Evolutionary conservation across 2,329 filamentous ascomycete species (phyloP).

Genomic region (Fusarium buxicola): DNA sequence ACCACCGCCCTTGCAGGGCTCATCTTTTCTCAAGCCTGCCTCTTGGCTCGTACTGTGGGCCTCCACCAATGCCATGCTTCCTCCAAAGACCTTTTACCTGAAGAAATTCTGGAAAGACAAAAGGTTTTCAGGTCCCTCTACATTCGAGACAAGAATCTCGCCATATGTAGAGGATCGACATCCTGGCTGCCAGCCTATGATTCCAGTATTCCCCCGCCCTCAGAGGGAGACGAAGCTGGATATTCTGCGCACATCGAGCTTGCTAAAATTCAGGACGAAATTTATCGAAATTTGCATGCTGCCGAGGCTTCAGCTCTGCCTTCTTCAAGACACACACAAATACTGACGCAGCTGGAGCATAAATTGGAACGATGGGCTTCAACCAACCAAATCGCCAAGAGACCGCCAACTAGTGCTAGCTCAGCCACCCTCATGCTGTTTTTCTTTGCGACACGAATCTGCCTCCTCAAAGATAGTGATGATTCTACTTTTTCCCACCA

Average conservation of each 20-base stretch:
- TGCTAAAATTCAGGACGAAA: conserved; percentile 41
- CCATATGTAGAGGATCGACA: conserved; percentile 39
- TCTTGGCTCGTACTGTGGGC: conserved; percentile 44
- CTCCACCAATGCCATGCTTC: conserved; percentile 40
- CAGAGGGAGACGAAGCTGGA: conserved; percentile 13
- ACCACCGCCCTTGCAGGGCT: conserved; percentile 40
- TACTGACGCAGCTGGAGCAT: conserved; percentile 29
- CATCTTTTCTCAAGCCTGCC: conserved; percentile 44
- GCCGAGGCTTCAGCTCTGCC: conserved; percentile 20
- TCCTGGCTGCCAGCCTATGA: conserved; percentile 39
- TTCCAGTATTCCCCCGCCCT: conserved; percentile 9
- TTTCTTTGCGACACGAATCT: conserved; percentile 41
- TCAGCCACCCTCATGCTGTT: conserved; percentile 30
- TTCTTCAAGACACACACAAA: conserved; percentile 10
- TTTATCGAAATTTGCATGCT: conserved; percentile 34
- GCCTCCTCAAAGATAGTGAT: conserved; percentile 20
- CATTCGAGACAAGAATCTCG: conserved; percentile 41
- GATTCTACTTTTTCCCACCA: conserved; percentile 10
- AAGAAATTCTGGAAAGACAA: conserved; percentile 33
- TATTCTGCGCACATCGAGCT: conserved; percentile 38
- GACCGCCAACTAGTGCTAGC: conserved; percentile 11
- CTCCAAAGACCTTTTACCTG: conserved; percentile 5
- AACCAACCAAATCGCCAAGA: conserved; percentile 30
- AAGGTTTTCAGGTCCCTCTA: conserved; percentile 44
- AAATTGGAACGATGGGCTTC: conserved; percentile 41